Base-by-base conservation (phyloP, 441 rosid species). In the Iberis amara region DNA sequence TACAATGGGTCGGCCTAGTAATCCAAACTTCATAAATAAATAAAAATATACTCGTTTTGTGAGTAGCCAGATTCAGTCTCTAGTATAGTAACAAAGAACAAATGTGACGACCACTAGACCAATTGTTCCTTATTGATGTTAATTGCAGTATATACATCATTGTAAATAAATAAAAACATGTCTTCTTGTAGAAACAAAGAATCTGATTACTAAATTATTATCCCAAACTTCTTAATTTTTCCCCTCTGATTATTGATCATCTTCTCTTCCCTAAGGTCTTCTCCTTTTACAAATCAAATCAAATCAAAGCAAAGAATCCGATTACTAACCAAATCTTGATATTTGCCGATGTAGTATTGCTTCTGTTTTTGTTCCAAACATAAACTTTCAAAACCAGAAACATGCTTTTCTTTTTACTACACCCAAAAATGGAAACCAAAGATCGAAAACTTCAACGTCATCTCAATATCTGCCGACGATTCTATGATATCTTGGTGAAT, bases 241-340 rank as follows among this genome's bases (percentile, higher is more conserved):
- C 35, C 47, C 28, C 12, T 11, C 11, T 13, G 30, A 55, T 63
- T 55, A 61, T 32, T 63, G 36, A 47, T 47, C 44, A 39, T 23
- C 18, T 39, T 23, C 14, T 47, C 38, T 7, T 47, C 31, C 67
- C 42, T 10, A 45, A 46, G 30, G 55, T 45, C 7, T n/a, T 11
- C 61, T 50, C 39, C 21, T 47, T 39, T 55, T 31, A 32, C 61
- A 55, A 56, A 56, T 41, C n/a, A n/a, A n/a, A n/a, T n/a, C n/a
- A n/a, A n/a, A n/a, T n/a, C n/a, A n/a, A n/a, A n/a, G n/a, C n/a
- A n/a, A n/a, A n/a, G n/a, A n/a, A n/a, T n/a, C n/a, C n/a, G n/a
- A n/a, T n/a, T n/a, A n/a, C n/a, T 55, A 63, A 47, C 37, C 50
- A 48, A 14, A 8, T 54, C 37, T 47, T 54, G 21, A 46, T 31